Percentiles rank a stretch among this genome's conserved stretches.
These are phyloP conservation scores for Ottelia alismoides DNA, from an alignment of 106 monocot species.

Conservation along the genomic window DNA sequence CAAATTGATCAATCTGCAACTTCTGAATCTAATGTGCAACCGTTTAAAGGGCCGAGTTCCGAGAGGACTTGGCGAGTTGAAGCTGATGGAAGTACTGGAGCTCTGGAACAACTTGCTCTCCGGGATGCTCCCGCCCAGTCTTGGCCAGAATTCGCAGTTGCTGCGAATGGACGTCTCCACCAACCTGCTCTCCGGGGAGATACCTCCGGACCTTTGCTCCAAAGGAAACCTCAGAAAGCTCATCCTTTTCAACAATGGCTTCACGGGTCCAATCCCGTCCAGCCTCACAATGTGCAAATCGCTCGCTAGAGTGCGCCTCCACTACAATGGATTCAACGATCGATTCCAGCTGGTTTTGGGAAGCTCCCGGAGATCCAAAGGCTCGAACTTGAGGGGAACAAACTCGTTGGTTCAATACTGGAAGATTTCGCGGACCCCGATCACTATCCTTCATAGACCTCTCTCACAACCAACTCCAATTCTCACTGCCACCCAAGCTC, in stretches of 20 bases:
- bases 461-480: no score
- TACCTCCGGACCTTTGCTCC: conserved; percentile 38
- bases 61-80: conserved; percentile 30
- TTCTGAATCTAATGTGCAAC: no score
- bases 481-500: no score
- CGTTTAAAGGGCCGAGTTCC: conserved; percentile 40
- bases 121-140: conserved; percentile 33
- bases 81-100: no score
- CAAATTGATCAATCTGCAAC: no score
- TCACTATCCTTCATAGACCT: no score
- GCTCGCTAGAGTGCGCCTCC: conserved; percentile 49
- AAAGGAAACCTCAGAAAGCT: no score
- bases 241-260: no score
- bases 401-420: no score
- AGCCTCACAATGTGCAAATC: conserved; percentile 34
- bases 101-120: conserved; percentile 77
- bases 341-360: conserved; percentile 36
- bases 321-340: conserved; percentile 52
- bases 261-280: conserved; percentile 43
- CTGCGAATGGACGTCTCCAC: conserved; percentile 67
- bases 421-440: no score
- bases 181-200: conserved; percentile 44
- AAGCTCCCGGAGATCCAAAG: no score
- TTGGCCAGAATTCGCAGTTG: conserved; percentile 44
- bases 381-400: no score